Evolutionary conservation across 805 yeast genomes (phyloP), one percentile per base, ranked within the genome.

Genomic region (Kodamaea neixiangensis): DNA sequence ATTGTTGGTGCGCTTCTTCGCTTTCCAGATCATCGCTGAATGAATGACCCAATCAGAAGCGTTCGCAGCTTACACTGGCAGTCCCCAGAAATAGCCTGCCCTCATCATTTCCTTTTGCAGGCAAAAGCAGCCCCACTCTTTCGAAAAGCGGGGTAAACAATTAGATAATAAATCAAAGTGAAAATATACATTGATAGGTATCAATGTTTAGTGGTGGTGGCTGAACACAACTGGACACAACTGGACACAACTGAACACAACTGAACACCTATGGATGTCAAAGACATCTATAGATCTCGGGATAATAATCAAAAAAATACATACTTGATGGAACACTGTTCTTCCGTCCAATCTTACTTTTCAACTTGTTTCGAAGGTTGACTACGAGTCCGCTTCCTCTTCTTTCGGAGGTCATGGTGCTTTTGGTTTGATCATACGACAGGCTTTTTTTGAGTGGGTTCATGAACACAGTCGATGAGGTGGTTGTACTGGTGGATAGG

Each of bases 391-490:
- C 46, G 7, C 48, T 40, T 1, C 44, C 39, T 38, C 63, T 66
- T 41, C 77, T 60, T 20, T 58, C 57, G 13, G 54, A 54, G 5
- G 76, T 71, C 65, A 73, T 63, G 35, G 54, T 54, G 48, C 71
- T 64, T 54, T 67, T 69, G 7, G 77, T 72, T 53, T 71, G 76
- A 50, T 73, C 78, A 49, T 52, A 72, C 37, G 69, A 63, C 43
- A 47, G 50, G 5, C 68, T 60, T 38, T 59, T 56, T 33, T 53
- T 50, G 19, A 64, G 49, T 6, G 51, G 51, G 31, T 25, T 25
- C 31, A 25, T 25, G 11, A 25, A 25, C 11, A 13, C 31, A 13
- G 20, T 13, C 19, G 38, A 35, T 18, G 17, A 15, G 5, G 42
- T 14, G 10, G 20, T 31, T 29, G 31, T 25, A 3, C 13, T 5